phyloP scores from a whole-genome alignment of 306 rosid species.

The Trifolium subterraneum region DNA sequence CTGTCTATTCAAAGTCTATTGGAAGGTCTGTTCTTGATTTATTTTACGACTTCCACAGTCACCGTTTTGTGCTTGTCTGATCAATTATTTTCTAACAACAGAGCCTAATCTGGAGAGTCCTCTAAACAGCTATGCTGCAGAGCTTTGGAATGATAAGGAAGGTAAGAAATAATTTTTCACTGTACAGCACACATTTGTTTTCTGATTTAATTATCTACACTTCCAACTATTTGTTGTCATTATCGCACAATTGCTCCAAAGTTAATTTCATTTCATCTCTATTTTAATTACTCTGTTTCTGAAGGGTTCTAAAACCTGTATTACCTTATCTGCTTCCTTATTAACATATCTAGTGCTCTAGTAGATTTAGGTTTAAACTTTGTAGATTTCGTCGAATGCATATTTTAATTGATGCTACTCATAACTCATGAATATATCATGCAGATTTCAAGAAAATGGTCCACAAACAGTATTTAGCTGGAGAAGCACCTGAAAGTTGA shows the following conservation, averaged over 20 bases:
- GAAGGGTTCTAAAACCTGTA: neutral
- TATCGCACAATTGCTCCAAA: neutral
- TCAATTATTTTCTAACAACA: slow-evolving; percentile 51
- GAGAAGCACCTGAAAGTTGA: slow-evolving; percentile 78
- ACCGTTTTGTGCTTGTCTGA: slow-evolving; percentile 43
- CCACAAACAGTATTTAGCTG: slow-evolving; percentile 77
- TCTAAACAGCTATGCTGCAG: slow-evolving; percentile 89
- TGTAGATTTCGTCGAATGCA: slow-evolving; percentile 2
- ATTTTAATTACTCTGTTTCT: slow-evolving; percentile 4
- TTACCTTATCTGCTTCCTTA: neutral
- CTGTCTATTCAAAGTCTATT: slow-evolving; percentile 90
- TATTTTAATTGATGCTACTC: slow-evolving; percentile 1
- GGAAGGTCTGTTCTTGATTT: slow-evolving; percentile 68
- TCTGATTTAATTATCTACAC: slow-evolving; percentile 19
- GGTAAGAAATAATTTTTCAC: slow-evolving; percentile 53
- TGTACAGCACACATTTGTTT: neutral
- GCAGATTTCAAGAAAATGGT: slow-evolving; percentile 89
- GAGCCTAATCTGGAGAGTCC: slow-evolving; percentile 98
- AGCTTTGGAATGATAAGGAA: slow-evolving; percentile 84
- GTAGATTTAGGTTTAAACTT: neutral
- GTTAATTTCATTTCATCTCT: slow-evolving; percentile 24
- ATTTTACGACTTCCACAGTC: slow-evolving; percentile 30
- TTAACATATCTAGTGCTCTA: slow-evolving; percentile 7
- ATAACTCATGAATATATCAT: slow-evolving; percentile 15
- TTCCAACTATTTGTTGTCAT: slow-evolving; percentile 22